Evolutionary conservation across 73 alveolate species (phyloP).

Genomic region (Paramecium sexaurelia): DNA sequence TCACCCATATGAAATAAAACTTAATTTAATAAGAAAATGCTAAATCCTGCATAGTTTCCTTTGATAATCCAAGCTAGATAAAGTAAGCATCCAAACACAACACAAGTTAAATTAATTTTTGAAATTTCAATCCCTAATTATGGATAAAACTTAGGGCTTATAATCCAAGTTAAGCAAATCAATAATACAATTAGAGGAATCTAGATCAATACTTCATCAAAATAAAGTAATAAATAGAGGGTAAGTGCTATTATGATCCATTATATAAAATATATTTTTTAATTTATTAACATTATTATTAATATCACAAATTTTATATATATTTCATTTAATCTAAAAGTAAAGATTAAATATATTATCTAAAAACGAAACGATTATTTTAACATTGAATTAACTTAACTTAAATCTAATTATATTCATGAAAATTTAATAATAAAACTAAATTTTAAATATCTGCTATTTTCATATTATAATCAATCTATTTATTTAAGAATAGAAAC

Average conservation of each 20-base stretch:
- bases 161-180: neutral
- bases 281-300: neutral
- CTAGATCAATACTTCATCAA: neutral
- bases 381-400: neutral
- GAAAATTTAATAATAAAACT: neutral
- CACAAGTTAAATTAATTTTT: neutral
- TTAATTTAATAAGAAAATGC: conserved; percentile 11
- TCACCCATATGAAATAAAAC: conserved; percentile 82
- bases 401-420: neutral
- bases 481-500: neutral
- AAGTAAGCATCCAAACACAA: neutral
- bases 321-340: neutral
- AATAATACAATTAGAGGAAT: conserved; percentile 70
- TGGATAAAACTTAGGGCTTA: conserved; percentile 56
- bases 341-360: too few relatives aligned
- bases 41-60: neutral
- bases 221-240: neutral
- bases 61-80: neutral
- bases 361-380: too few relatives aligned
- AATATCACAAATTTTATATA: neutral
- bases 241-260: neutral
- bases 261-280: neutral
- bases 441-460: too few relatives aligned
- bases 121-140: neutral
- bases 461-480: conserved; percentile 14